Base-by-base conservation (phyloP, 306 rosid genomes). In the barrel medic (Medicago truncatula) region DNA sequence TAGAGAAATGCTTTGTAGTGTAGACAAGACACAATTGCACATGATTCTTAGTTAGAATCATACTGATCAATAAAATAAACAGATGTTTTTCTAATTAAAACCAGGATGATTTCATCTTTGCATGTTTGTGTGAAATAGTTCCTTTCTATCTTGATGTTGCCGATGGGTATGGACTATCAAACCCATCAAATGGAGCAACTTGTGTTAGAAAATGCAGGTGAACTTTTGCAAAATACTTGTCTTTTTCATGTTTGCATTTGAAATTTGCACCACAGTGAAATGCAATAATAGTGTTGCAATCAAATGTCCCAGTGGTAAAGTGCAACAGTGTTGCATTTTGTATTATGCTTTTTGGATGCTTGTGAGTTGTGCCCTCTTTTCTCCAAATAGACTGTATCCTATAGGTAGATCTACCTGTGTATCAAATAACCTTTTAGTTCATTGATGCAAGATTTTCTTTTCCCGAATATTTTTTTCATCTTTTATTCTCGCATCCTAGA, bases 391-490 rank as follows among this genome's bases (percentile, higher is more conserved):
- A 46, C 40, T 74, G 70, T 46, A 25, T 67, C 66, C 65, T 28
- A 28, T 36, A 8, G 44, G 18, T 46, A 4, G 38, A 41, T 40
- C 60, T 52, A 40, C 17, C 40, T 38, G 44, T 58, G 44, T 58
- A 40, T 46, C 70, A 50, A 66, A 79, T 56, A 9, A 43, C 44
- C 70, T 65, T 79, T 34, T 31, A 65, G 47, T 54, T 69, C 79
- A 50, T 54, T 73, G 74, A 16, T 47, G 44, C 23, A 57, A 43
- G 63, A 2, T 16, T n/a, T 31, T 67, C 31, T 56, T 31, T 17
- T 3, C 17, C 36, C 17, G 28, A 58, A n/a, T 13, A 14, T 4
- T 16, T 47, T 38, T 77, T 13, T 69, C 28, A 41, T 14, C 41
- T 41, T 66, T 66, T 63, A 67, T 73, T 41, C 31, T 50, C 1